Evolutionary conservation across 2,329 filamentous ascomycete species (phyloP), one percentile per base, ranked within the genome.

Genomic region (Ambrosiella cleistominuta): DNA sequence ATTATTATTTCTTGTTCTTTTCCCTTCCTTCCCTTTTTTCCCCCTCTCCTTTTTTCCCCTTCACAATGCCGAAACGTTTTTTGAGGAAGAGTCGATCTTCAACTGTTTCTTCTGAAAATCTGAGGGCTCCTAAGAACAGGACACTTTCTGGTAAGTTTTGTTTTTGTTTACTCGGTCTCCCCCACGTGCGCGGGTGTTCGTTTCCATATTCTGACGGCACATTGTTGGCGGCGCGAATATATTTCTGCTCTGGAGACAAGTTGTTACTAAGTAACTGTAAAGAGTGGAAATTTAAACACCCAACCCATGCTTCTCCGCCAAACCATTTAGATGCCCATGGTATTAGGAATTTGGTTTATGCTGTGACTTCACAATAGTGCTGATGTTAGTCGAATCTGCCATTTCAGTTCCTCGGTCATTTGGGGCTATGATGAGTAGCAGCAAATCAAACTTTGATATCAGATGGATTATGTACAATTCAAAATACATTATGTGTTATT

Each of bases 1-100:
- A 47, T 47, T 47, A 2, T 47, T 51, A 35, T 36, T 51, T 55
- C 9, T 44, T 40, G 1, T 55, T 49, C 47, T 39, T 49, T 54
- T 38, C 45, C 17, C 37, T 56, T 51, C 54, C 47, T 45, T 54
- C 53, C 45, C 42, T 56, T 61, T 35, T 45, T 42, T 45, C 42
- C 45, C 52, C 36, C 54, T 58, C 47, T 54, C 45, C 42, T 56
- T 61, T 35, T 45, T 42, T 45, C 42, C 45, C 52, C 36, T 56
- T 58, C 47, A 58, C 15, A 58, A 61, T 61, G 59, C 52, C 51
- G 7, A 61, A 58, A 27, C 59, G 56, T 27, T 57, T 61, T 52
- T 54, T 61, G 35, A 56, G 57, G 42, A 61, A 61, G 56, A 61
- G 40, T 39, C 56, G 59, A 38, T 50, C 59, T 35, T 53, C 56